Base-by-base conservation (phyloP, 2,329 filamentous ascomycete species). In the Sclerotiophoma versabilis region DNA sequence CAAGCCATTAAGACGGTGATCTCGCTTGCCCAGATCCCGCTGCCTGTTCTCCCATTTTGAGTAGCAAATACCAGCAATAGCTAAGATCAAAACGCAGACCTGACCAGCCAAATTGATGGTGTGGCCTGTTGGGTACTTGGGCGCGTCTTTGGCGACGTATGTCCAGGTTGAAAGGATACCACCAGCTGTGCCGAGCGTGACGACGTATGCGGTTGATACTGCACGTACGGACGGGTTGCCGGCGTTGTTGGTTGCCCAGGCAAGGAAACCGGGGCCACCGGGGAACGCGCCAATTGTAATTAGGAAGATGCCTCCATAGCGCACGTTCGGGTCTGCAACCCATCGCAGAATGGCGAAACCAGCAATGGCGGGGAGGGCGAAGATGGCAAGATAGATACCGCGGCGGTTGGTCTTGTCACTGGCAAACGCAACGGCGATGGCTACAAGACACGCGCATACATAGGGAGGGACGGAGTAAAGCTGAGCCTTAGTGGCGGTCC, bases 91-190 rank as follows among this genome's bases (percentile, higher is more conserved):
- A 4, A 79, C 77, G 11, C 66, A 66, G 15, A 80, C 68, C 64
- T 85, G 81, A 1, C 81, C 81, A 4, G 60, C 74, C 38, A 86
- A 74, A 62, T 86, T 86, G 76, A 86, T 86, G 4, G 81, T 80
- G 44, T 97, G 92, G 2, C 93, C 93, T 1, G 85, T 83, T 29
- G 83, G 84, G 76, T 87, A 96, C 22, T 82, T 82, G 1, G 88
- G 91, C 48, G 59, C 84, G 67, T 85, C 80, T 55, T 82, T 78
- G 67, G 68, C 66, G 2, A 76, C 79, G 61, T 86, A 86, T 0
- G 82, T 83, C 70, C 72, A 83, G 69, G 82, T 84, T 26, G 84
- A 81, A 2, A 86, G 71, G 33, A 87, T 82, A 22, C 83, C 83
- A 32, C 84, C 84, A 10, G 82, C 74, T 0, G 82, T 85, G 10